These are phyloP conservation scores for Trichophyton mentagrophytes DNA, from an alignment of 2,329 filamentous ascomycete species.

Conservation along the genomic window DNA sequence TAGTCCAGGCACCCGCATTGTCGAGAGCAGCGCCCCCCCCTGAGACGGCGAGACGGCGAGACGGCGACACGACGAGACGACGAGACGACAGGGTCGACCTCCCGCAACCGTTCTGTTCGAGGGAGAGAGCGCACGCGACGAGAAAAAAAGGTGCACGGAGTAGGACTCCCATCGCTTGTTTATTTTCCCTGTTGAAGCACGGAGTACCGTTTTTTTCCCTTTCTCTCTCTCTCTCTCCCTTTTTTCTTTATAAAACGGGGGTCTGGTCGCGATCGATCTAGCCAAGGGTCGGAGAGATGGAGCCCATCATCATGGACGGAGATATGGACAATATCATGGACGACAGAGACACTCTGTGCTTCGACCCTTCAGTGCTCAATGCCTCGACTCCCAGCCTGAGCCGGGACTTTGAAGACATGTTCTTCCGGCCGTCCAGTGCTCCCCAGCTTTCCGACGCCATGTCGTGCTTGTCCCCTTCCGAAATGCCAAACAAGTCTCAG, in stretches of 20 bases:
- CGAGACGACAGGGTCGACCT: neutral
- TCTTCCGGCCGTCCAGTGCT: slow-evolving; percentile 9
- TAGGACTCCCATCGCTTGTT: too few relatives aligned
- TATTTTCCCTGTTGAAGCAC: too few relatives aligned
- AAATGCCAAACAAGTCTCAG: slow-evolving; percentile 6
- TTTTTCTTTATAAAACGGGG: too few relatives aligned
- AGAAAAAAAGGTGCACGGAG: too few relatives aligned
- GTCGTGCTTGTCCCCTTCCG: slow-evolving; percentile 9
- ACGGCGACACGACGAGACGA: too few relatives aligned
- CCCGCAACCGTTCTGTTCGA: neutral
- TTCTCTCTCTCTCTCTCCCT: too few relatives aligned
- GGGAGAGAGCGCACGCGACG: neutral
- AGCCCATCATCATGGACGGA: slow-evolving; percentile 32
- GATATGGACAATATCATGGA: slow-evolving; percentile 31
- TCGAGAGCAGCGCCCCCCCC: neutral
- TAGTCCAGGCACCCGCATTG: neutral
- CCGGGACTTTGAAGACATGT: slow-evolving; percentile 11
- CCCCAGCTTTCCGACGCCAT: slow-evolving; percentile 9
- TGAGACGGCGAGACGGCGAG: neutral
- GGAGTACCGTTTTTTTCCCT: too few relatives aligned
- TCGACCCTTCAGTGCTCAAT: slow-evolving; percentile 21
- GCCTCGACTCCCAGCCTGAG: slow-evolving; percentile 16
- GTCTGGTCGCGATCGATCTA: neutral
- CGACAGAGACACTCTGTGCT: slow-evolving; percentile 32
- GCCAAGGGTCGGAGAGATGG: slow-evolving; percentile 15